Percentiles rank a stretch among this genome's conserved stretches.
These are phyloP conservation scores for Tolypocladium cylindrosporum DNA, from an alignment of 2,329 filamentous ascomycete species.

Conservation along the genomic window DNA sequence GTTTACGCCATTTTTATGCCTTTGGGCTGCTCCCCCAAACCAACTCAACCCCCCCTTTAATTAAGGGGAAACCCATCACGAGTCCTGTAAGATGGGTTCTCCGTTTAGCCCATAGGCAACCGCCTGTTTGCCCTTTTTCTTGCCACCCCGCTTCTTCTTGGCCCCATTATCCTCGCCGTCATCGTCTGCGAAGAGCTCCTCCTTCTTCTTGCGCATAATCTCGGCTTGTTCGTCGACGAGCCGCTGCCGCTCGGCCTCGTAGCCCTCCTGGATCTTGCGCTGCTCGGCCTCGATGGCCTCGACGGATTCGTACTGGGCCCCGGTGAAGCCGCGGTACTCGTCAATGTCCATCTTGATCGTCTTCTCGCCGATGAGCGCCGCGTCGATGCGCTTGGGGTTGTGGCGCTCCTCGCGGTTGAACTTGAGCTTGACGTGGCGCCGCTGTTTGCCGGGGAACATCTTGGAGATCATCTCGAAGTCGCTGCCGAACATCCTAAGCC, in stretches of 20 bases:
- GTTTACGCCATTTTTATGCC: neutral
- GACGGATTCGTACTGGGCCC: slow-evolving; percentile 42
- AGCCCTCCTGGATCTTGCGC: slow-evolving; percentile 33
- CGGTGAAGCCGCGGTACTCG: slow-evolving; percentile 47
- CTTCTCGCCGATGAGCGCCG: slow-evolving; percentile 51
- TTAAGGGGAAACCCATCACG: neutral
- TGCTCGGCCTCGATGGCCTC: slow-evolving; percentile 47
- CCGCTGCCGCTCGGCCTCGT: slow-evolving; percentile 32
- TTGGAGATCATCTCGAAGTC: slow-evolving; percentile 73
- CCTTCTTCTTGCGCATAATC: slow-evolving; percentile 34
- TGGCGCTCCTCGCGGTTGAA: slow-evolving; percentile 70
- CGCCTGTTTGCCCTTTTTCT: slow-evolving; percentile 19
- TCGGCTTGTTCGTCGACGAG: slow-evolving; percentile 36
- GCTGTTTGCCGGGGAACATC: slow-evolving; percentile 63
- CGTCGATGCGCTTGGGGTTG: slow-evolving; percentile 52
- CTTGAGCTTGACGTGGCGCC: slow-evolving; percentile 70
- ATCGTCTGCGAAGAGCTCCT: slow-evolving; percentile 37
- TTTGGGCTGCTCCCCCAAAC: neutral
- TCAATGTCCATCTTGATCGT: slow-evolving; percentile 48
- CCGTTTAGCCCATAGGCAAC: slow-evolving; percentile 26
- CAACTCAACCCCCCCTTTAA: neutral
- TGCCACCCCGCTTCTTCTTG: slow-evolving; percentile 24
- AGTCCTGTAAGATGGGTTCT: slow-evolving; percentile 19
- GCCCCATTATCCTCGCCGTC: slow-evolving; percentile 12
- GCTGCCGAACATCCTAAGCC: slow-evolving; percentile 67